phyloP scores from a whole-genome alignment of 2,329 filamentous ascomycete species.

The Anisogramma anomala region DNA sequence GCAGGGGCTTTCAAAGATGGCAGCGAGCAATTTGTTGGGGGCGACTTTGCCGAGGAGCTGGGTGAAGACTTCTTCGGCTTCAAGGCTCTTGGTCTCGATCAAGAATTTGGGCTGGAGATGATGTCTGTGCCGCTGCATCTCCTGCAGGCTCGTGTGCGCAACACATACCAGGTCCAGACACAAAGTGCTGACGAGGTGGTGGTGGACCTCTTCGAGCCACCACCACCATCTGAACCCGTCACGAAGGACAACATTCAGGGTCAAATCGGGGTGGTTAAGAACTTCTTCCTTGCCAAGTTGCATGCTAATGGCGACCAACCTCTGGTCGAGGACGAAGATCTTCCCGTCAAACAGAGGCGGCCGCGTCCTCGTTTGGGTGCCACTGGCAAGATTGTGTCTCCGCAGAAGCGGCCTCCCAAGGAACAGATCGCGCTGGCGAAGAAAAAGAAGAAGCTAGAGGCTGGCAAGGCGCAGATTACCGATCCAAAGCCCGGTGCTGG shows the following conservation, averaged over 20 bases:
- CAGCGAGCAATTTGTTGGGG: slow-evolving; percentile 91
- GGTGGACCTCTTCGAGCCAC: slow-evolving; percentile 52
- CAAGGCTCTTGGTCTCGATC: slow-evolving; percentile 83
- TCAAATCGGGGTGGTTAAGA: slow-evolving; percentile 78
- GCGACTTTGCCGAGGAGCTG: slow-evolving; percentile 94
- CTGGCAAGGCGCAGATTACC: slow-evolving; percentile 37
- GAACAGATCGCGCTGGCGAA: slow-evolving; percentile 76
- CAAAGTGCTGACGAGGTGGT: slow-evolving; percentile 47
- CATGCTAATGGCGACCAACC: slow-evolving; percentile 73
- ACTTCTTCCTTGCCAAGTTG: slow-evolving; percentile 84
- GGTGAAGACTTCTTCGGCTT: slow-evolving; percentile 99
- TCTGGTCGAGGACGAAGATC: slow-evolving; percentile 85
- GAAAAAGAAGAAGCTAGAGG: slow-evolving; percentile 71
- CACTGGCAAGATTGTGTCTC: slow-evolving; percentile 77
- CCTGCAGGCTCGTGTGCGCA: slow-evolving; percentile 81
- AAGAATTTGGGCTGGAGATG: slow-evolving; percentile 77
- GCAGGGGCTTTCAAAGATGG: slow-evolving; percentile 89
- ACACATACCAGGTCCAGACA: slow-evolving; percentile 67
- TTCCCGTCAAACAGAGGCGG: slow-evolving; percentile 82
- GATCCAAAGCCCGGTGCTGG: slow-evolving; percentile 30
- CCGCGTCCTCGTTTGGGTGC: slow-evolving; percentile 53
- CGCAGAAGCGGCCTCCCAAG: slow-evolving; percentile 69
- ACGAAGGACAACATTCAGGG: slow-evolving; percentile 64
- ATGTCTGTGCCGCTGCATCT: slow-evolving; percentile 89
- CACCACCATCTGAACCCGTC: slow-evolving; percentile 63